Percentiles rank a stretch among this genome's conserved stretches.
Conservation (phyloP, 2,329 filamentous ascomycete species). For the Aspergillus nomiae region DNA sequence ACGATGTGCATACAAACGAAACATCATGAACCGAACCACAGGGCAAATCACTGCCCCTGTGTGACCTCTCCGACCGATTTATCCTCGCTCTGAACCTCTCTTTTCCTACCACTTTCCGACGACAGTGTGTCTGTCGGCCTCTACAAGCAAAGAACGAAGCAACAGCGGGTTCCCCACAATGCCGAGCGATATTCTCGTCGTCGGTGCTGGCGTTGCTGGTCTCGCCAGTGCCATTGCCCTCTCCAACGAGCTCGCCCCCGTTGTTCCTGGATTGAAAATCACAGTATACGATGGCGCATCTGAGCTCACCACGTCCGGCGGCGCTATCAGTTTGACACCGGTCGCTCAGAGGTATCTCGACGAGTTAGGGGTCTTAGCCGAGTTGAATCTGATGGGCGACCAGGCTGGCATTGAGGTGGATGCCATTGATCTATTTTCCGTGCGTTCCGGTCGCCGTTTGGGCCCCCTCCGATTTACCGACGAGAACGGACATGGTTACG, state of each 20-base stretch:
- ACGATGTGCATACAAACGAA: slow-evolving; percentile 2
- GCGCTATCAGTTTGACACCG: slow-evolving; percentile 40
- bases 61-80: background rate
- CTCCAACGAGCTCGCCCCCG: slow-evolving; percentile 19
- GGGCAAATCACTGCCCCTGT: background rate
- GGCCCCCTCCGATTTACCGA: slow-evolving; percentile 33
- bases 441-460: slow-evolving; percentile 32
- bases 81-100: background rate
- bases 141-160: background rate
- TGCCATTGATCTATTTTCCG: slow-evolving; percentile 35
- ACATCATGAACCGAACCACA: background rate
- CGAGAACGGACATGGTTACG: slow-evolving; percentile 27
- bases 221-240: slow-evolving; percentile 24
- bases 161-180: background rate
- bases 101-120: background rate
- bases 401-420: slow-evolving; percentile 33
- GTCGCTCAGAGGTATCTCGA: slow-evolving; percentile 38
- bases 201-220: slow-evolving; percentile 26
- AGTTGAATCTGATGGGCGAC: slow-evolving; percentile 32
- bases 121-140: background rate
- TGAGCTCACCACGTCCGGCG: slow-evolving; percentile 34
- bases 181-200: slow-evolving; percentile 22
- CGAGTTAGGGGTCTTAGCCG: slow-evolving; percentile 34
- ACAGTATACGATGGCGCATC: slow-evolving; percentile 32
- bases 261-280: slow-evolving; percentile 21